These are phyloP conservation scores for Protoeuglena noctilucae DNA, from an alignment of 139 green algal species.

Conservation along the genomic window DNA sequence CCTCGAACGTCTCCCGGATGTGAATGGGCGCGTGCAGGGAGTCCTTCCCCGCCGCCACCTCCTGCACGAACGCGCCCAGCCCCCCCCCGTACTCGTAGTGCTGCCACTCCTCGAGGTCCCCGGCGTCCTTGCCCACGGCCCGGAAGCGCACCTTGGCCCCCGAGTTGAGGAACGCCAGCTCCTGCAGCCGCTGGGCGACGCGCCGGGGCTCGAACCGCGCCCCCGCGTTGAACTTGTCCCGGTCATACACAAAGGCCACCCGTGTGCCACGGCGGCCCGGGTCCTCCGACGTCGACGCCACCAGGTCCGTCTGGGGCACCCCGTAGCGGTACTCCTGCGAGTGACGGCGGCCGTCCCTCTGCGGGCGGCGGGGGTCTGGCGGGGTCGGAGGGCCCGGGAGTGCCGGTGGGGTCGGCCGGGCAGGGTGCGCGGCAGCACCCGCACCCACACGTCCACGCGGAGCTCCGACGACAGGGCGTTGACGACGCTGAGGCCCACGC, in stretches of 20 bases:
- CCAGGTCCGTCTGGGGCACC: background rate
- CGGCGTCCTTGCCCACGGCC: background rate
- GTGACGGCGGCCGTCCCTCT: background rate
- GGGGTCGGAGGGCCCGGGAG: too few species aligned
- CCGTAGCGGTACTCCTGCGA: background rate
- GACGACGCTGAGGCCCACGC: conserved; percentile 88
- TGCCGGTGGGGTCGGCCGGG: too few species aligned
- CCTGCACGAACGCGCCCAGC: conserved; percentile 73
- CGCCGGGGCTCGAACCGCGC: conserved; percentile 58
- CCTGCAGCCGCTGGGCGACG: conserved; percentile 60
- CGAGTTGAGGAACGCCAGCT: conserved; percentile 92
- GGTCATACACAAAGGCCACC: conserved; percentile 75
- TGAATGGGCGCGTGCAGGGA: conserved; percentile 58
- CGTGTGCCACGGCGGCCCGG: conserved; percentile 25
- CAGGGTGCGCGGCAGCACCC: too few species aligned
- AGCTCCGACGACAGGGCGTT: conserved; percentile 81
- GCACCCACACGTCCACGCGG: conserved; percentile 44
- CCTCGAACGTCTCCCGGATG: conserved; percentile 12
- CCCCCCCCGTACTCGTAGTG: conserved; percentile 55
- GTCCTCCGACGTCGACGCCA: background rate
- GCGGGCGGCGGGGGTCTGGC: too few species aligned
- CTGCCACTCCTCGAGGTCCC: conserved; percentile 31
- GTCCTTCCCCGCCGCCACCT: conserved; percentile 33
- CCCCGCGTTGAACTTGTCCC: conserved; percentile 42
- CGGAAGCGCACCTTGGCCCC: conserved; percentile 40